Conservation (phyloP, 1,284 basidiomycete genomes). For the Kalmanozyma brasiliensis region DNA sequence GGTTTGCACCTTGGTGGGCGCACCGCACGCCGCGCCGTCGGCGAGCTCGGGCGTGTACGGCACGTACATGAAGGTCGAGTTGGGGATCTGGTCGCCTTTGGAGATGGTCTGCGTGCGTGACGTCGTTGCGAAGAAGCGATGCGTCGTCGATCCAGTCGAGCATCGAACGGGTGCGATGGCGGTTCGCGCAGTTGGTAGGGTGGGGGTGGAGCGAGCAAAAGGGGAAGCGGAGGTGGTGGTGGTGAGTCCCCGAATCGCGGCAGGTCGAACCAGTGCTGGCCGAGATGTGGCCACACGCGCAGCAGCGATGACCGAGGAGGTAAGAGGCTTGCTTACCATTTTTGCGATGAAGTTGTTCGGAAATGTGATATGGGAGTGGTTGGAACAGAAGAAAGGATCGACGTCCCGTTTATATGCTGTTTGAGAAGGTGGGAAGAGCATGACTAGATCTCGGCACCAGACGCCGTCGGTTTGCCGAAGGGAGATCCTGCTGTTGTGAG, state of each 20-base stretch:
- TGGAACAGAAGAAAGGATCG: background rate
- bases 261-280: background rate
- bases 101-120: conserved; percentile 37
- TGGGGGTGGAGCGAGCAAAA: background rate
- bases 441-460: background rate
- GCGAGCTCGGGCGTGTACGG: conserved; percentile 77
- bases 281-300: conserved; percentile 11
- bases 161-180: background rate
- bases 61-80: conserved; percentile 75
- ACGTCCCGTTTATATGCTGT: conserved; percentile 7
- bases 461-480: conserved; percentile 9
- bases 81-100: conserved; percentile 75
- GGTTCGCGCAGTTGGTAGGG: background rate
- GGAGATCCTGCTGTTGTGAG: too few species aligned
- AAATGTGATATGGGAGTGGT: background rate
- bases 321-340: conserved; percentile 48
- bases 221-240: conserved; percentile 17
- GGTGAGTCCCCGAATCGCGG: conserved; percentile 39
- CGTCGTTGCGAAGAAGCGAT: conserved; percentile 13
- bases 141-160: background rate
- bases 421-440: background rate
- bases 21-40: conserved; percentile 69
- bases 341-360: conserved; percentile 11
- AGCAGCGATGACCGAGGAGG: conserved; percentile 7
- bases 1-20: conserved; percentile 70